These are phyloP conservation scores for Monilinia laxa DNA, from an alignment of 2,329 filamentous ascomycete species.

Conservation along the genomic window DNA sequence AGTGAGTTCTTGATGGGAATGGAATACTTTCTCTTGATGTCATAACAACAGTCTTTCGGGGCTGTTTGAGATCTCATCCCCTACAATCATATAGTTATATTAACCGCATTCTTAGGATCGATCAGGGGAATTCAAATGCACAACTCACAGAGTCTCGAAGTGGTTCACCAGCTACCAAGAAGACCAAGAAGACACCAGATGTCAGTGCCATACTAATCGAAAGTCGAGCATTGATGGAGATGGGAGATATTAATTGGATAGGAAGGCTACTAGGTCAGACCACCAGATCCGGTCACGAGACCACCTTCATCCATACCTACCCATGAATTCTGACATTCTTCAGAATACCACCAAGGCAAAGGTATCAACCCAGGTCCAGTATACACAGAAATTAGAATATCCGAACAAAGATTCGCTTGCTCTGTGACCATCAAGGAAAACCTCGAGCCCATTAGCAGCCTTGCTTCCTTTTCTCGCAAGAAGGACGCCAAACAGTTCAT, in stretches of 20 bases:
- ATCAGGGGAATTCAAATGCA: not conserved
- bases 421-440: slow-evolving; percentile 11
- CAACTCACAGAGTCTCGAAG: not conserved
- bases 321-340: slow-evolving; percentile 9
- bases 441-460: not conserved
- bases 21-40: not conserved
- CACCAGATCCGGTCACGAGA: not conserved
- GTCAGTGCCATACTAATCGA: slow-evolving; percentile 25
- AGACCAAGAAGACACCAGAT: slow-evolving; percentile 26
- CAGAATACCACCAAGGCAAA: slow-evolving; percentile 36
- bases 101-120: not conserved
- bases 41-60: not conserved
- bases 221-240: slow-evolving; percentile 27
- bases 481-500: slow-evolving; percentile 39
- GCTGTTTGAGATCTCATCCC: not conserved
- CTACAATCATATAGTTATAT: not conserved
- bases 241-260: slow-evolving; percentile 39
- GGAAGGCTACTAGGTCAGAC: slow-evolving; percentile 34
- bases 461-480: slow-evolving; percentile 27
- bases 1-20: slow-evolving; percentile 2
- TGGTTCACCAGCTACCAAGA: slow-evolving; percentile 21
- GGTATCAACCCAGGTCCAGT: slow-evolving; percentile 18
- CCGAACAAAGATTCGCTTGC: slow-evolving; percentile 7
- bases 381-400: not conserved
- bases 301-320: not conserved